Conservation (phyloP, 2,329 filamentous ascomycete species). For the Nothophoma quercina region DNA sequence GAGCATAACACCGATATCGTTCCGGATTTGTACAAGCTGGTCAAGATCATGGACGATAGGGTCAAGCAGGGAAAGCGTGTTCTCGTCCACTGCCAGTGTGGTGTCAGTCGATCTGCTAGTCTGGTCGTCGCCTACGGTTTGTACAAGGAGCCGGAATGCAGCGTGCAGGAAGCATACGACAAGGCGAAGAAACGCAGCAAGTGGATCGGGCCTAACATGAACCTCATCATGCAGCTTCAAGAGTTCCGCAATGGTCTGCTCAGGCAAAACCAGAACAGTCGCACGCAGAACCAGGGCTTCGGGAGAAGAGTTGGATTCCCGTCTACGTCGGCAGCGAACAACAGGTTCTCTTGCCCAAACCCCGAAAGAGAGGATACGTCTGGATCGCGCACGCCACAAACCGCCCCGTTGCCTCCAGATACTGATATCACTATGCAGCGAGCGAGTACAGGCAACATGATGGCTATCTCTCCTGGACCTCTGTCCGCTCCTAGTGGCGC, state of each 20-base stretch:
- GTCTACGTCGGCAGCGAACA: slow-evolving; percentile 33
- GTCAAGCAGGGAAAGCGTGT: slow-evolving; percentile 79
- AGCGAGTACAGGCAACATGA: slow-evolving; percentile 52
- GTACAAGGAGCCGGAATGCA: slow-evolving; percentile 77
- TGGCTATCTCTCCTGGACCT: slow-evolving; percentile 53
- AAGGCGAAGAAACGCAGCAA: slow-evolving; percentile 80
- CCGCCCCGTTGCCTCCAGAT: slow-evolving; percentile 52
- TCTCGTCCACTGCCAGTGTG: slow-evolving; percentile 84
- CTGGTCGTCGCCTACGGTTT: slow-evolving; percentile 86
- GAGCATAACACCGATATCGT: slow-evolving; percentile 89
- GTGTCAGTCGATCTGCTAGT: slow-evolving; percentile 83
- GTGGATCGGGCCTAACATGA: slow-evolving; percentile 94
- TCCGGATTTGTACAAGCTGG: slow-evolving; percentile 75
- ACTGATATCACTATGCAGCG: slow-evolving; percentile 58
- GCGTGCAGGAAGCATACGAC: slow-evolving; percentile 84
- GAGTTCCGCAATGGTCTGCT: slow-evolving; percentile 69
- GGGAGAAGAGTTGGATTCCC: slow-evolving; percentile 44
- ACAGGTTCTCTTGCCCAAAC: slow-evolving; percentile 37
- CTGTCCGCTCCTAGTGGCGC: slow-evolving; percentile 49
- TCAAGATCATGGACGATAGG: slow-evolving; percentile 76
- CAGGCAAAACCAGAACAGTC: slow-evolving; percentile 42
- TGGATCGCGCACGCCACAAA: slow-evolving; percentile 47
- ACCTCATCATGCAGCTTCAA: slow-evolving; percentile 86
- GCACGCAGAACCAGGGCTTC: slow-evolving; percentile 42
- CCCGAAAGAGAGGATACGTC: slow-evolving; percentile 42